phyloP scores from a whole-genome alignment of 2,329 filamentous ascomycete genomes.

The Calycina marina region DNA sequence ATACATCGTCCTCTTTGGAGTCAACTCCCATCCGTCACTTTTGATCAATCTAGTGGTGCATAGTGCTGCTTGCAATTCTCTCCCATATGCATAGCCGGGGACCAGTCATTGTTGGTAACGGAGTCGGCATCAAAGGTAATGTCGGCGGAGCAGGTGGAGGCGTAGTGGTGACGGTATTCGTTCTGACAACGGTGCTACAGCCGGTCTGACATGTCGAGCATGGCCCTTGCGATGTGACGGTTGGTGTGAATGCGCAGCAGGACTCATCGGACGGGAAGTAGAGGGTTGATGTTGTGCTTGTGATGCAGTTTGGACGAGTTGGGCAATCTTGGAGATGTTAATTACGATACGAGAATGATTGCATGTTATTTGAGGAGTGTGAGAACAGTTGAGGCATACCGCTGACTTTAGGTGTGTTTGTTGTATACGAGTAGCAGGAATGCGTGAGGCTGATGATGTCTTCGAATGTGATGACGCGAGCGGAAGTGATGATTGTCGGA shows the following conservation, averaged over 20 bases:
- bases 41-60: slow-evolving; percentile 1
- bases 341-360: too few relatives aligned
- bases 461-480: neutral
- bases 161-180: neutral
- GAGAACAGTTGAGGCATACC: neutral
- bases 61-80: slow-evolving; percentile 1
- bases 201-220: neutral
- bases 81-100: neutral
- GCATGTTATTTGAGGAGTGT: neutral
- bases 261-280: neutral
- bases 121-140: neutral
- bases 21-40: neutral
- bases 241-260: neutral
- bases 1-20: slow-evolving; percentile 6
- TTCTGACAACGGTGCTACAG: neutral
- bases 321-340: too few relatives aligned
- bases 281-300: neutral
- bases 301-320: neutral
- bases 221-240: neutral
- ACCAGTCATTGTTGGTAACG: neutral
- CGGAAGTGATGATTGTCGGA: neutral
- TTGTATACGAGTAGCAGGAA: neutral
- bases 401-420: neutral
- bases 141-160: neutral
- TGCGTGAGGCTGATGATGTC: neutral